Percentiles rank a stretch among this genome's conserved stretches.
phyloP scores from a whole-genome alignment of 805 yeast species.

The Lipomyces kockii region DNA sequence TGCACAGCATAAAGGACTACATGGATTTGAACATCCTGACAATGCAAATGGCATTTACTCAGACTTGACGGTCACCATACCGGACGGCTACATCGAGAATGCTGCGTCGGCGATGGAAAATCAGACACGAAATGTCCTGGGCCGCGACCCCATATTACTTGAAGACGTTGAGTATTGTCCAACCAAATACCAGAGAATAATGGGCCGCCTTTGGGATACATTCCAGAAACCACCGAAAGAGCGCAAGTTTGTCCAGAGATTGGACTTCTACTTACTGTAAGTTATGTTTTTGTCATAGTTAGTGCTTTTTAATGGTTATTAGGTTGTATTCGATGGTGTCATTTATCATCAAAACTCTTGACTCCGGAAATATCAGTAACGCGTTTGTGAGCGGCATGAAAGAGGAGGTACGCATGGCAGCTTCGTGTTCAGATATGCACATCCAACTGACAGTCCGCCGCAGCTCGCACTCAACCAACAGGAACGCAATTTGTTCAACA shows the following conservation, averaged over 20 bases:
- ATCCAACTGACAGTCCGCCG: background rate
- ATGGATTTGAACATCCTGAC: background rate
- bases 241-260: constrained; percentile 13
- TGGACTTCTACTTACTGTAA: constrained; percentile 16
- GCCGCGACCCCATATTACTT: background rate
- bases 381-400: constrained; percentile 53
- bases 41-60: background rate
- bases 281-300: background rate
- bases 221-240: constrained; percentile 14
- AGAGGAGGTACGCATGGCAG: constrained; percentile 39
- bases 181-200: background rate
- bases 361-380: constrained; percentile 58
- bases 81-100: background rate
- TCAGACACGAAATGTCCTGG: background rate
- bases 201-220: constrained; percentile 20
- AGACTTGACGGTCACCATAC: background rate
- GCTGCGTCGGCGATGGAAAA: background rate
- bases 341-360: constrained; percentile 54
- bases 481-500: constrained; percentile 39
- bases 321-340: constrained; percentile 17
- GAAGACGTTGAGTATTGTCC: background rate
- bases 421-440: background rate
- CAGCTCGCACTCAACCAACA: constrained; percentile 37
- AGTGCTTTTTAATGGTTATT: background rate
- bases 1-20: background rate